Conservation (phyloP, 352 stramenopile species). For the Globisporangium yorkense region DNA sequence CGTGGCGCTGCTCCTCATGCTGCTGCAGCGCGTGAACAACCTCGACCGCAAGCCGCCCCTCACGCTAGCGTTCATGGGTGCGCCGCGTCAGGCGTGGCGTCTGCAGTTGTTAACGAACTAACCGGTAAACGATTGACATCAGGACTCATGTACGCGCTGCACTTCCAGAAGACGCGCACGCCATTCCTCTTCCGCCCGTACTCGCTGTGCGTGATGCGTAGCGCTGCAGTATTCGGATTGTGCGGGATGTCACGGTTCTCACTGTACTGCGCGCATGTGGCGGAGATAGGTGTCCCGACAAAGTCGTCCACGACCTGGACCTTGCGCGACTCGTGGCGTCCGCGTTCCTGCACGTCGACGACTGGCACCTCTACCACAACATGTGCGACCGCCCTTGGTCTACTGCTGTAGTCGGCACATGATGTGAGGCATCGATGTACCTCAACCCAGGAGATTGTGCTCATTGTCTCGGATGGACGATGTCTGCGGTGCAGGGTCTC, state of each 20-base stretch:
- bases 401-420: neutral
- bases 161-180: conserved; percentile 42
- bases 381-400: conserved; percentile 44
- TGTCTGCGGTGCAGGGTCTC: conserved; percentile 38
- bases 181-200: conserved; percentile 29
- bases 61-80: conserved; percentile 40
- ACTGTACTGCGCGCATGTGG: neutral
- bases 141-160: conserved; percentile 50
- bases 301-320: conserved; percentile 34
- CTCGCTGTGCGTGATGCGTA: conserved; percentile 32
- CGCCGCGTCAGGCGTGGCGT: neutral
- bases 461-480: neutral
- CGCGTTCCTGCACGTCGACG: conserved; percentile 77
- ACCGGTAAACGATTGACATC: neutral
- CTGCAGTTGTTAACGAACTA: neutral
- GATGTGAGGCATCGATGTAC: neutral
- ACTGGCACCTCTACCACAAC: conserved; percentile 89
- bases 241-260: neutral
- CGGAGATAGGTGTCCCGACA: conserved; percentile 55
- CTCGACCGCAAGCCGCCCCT: conserved; percentile 62
- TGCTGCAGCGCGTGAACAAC: conserved; percentile 39
- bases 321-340: conserved; percentile 51
- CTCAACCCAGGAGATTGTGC: neutral
- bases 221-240: neutral
- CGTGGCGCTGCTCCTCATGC: conserved; percentile 27